A percentile compares a stretch with the other conserved stretches of the same genome.
Conservation (phyloP, 345 rosid genomes). For the Salix dunnii region DNA sequence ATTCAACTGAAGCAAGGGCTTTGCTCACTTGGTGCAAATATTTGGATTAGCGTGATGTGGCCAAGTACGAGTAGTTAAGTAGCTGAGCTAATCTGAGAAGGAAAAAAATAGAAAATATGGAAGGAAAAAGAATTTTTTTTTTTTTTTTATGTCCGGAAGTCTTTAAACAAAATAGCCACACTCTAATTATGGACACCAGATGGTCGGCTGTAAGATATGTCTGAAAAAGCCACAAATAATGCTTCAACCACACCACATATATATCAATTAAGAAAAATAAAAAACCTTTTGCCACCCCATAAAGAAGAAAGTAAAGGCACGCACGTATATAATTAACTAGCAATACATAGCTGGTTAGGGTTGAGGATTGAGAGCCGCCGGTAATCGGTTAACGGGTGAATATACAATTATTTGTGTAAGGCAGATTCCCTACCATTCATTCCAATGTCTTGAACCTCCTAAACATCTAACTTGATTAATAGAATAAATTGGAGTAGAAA, state of each 20-base stretch:
- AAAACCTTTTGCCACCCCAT: too few relatives aligned
- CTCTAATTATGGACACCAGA: background rate
- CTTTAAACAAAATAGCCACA: background rate
- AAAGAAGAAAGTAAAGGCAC: background rate
- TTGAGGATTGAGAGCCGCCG: background rate
- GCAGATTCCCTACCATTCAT: background rate
- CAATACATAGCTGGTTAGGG: background rate
- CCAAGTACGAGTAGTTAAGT: background rate
- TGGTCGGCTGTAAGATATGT: background rate
- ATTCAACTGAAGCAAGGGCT: too few relatives aligned
- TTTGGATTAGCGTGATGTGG: too few relatives aligned
- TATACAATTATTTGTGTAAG: background rate
- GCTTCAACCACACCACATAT: background rate
- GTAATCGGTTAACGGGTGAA: background rate
- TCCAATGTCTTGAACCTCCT: slow-evolving; percentile 1
- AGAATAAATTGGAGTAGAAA: background rate
- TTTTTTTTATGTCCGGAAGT: too few relatives aligned
- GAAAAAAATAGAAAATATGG: too few relatives aligned
- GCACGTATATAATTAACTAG: too few relatives aligned
- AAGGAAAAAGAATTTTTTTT: too few relatives aligned
- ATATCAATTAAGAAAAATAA: too few relatives aligned
- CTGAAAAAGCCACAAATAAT: background rate
- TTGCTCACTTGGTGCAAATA: too few relatives aligned
- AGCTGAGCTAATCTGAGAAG: background rate
- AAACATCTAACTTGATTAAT: background rate